Conservation (phyloP, 2,329 filamentous ascomycete genomes). For the Scedosporium minutisporum region DNA sequence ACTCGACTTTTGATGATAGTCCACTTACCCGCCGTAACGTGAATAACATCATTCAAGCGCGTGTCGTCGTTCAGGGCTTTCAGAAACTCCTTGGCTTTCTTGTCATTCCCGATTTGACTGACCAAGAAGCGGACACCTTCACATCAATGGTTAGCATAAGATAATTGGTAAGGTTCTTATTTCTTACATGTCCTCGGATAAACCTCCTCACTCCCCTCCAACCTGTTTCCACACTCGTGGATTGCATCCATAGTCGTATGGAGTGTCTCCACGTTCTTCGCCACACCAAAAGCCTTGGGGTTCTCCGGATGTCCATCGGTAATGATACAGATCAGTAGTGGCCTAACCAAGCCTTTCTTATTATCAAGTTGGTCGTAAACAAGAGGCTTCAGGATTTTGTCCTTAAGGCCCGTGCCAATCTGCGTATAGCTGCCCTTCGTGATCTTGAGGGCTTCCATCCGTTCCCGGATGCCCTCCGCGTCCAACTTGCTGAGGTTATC, state of each 20-base stretch:
- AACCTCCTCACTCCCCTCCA: not conserved
- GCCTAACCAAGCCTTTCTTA: not conserved
- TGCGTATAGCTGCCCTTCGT: not conserved
- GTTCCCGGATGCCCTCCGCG: not conserved
- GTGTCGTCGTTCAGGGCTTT: no score
- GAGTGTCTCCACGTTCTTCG: no score
- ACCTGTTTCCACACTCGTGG: not conserved
- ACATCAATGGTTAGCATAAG: no score
- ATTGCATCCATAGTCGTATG: not conserved
- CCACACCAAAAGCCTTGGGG: not conserved
- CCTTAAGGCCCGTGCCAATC: not conserved
- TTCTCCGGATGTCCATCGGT: not conserved
- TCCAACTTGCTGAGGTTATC: not conserved
- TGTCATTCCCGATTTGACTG: no score
- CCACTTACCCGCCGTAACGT: no score
- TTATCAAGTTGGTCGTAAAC: not conserved
- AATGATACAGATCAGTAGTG: not conserved
- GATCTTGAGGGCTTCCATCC: not conserved
- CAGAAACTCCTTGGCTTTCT: no score
- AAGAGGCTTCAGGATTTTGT: not conserved
- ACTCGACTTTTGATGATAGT: no score
- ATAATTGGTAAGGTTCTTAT: no score
- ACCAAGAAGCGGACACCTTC: no score
- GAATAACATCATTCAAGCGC: no score
- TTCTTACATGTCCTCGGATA: no score